Conservation (phyloP, 805 yeast species). For the Saccharomyces kudriavzevii region DNA sequence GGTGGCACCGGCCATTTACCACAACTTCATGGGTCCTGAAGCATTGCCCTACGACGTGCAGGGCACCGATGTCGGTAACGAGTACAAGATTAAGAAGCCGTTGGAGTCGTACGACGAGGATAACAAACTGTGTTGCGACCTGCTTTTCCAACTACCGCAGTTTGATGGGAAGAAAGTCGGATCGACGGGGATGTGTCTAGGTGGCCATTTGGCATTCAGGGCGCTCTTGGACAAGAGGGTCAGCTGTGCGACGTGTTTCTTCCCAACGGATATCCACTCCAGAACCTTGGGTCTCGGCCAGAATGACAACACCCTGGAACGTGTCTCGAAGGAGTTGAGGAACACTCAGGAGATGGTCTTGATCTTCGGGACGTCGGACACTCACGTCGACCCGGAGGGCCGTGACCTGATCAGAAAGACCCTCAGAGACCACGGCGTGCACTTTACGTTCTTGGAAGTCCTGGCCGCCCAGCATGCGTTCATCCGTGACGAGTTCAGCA, state of each 20-base stretch:
- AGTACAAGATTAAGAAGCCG: constrained; percentile 57
- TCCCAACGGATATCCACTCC: constrained; percentile 72
- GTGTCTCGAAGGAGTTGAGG: constrained; percentile 43
- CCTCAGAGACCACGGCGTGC: constrained; percentile 50
- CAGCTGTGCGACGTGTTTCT: constrained; percentile 63
- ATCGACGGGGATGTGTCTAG: constrained; percentile 82
- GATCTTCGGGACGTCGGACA: constrained; percentile 72
- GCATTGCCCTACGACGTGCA: constrained; percentile 60
- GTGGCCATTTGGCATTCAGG: constrained; percentile 75
- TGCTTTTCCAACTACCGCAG: constrained; percentile 47
- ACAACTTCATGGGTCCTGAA: constrained; percentile 57
- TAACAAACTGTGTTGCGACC: constrained; percentile 53
- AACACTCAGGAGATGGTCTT: constrained; percentile 51
- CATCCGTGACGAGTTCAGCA: constrained; percentile 68
- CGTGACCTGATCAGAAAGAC: constrained; percentile 60
- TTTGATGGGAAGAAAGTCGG: constrained; percentile 63
- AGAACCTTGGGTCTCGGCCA: constrained; percentile 56
- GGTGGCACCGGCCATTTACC: constrained; percentile 74
- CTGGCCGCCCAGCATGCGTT: constrained; percentile 81
- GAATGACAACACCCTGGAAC: constrained; percentile 56
- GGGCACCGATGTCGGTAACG: constrained; percentile 72
- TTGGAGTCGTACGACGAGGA: constrained; percentile 72
- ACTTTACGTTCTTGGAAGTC: constrained; percentile 64
- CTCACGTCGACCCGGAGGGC: constrained; percentile 73
- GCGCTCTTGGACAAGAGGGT: constrained; percentile 53